These are phyloP conservation scores for Rauvolfia tetraphylla DNA, from an alignment of 257 asterid species.

Conservation along the genomic window DNA sequence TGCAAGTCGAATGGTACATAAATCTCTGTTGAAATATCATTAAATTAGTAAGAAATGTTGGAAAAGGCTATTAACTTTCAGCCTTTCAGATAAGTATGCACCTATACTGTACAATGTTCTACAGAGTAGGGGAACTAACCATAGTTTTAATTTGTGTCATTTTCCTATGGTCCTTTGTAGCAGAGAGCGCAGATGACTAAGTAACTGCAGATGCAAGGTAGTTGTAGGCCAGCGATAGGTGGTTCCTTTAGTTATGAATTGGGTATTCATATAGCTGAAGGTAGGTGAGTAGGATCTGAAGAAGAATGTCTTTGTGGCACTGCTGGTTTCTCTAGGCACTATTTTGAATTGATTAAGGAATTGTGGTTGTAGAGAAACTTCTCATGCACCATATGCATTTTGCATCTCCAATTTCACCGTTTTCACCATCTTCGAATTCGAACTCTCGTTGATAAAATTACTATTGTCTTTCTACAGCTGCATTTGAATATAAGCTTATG, in stretches of 20 bases:
- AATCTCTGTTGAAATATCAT: neutral
- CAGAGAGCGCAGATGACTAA: neutral
- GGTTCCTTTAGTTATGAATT: neutral
- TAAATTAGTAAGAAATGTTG: neutral
- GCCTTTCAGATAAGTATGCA: neutral
- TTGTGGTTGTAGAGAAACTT: neutral
- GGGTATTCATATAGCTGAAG: neutral
- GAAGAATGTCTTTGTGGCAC: neutral
- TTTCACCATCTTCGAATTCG: neutral
- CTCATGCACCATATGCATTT: neutral
- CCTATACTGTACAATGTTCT: neutral
- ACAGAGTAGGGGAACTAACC: neutral
- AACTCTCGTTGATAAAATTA: neutral
- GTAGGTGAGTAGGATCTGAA: neutral
- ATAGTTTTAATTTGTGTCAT: neutral
- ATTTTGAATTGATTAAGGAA: neutral
- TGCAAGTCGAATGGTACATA: neutral
- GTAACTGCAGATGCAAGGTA: neutral
- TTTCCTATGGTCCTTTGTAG: neutral
- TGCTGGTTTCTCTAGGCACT: neutral
- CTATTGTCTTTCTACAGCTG: neutral
- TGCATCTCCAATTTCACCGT: neutral
- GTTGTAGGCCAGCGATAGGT: neutral
- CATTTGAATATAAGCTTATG: slow-evolving; percentile 14
- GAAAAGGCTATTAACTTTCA: neutral